Conservation (phyloP, 225 moss, liverwort and hornwort genomes). For the Antitrichia curtipendula region DNA sequence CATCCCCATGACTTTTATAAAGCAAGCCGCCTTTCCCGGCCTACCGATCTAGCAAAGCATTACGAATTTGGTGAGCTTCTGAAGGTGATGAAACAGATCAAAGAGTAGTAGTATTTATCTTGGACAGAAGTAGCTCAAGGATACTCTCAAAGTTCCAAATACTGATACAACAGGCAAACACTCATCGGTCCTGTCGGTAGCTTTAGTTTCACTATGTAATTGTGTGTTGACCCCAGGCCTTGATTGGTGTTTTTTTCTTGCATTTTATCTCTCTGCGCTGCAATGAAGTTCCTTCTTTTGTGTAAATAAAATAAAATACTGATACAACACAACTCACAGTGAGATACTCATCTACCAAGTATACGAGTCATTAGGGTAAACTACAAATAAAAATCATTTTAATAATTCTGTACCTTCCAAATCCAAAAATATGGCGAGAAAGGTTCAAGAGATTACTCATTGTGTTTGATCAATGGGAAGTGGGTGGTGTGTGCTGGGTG, state of each 20-base stretch:
- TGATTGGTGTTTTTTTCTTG: neutral
- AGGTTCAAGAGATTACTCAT: neutral
- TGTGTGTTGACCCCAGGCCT: neutral
- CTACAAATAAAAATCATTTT: neutral
- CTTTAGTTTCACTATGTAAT: neutral
- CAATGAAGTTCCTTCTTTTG: neutral
- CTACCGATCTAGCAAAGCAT: slow-evolving; percentile 26
- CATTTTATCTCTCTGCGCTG: neutral
- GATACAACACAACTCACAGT: neutral
- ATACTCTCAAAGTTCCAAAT: neutral
- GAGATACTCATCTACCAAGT: neutral
- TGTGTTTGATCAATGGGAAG: neutral
- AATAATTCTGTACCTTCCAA: neutral
- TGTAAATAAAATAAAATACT: neutral
- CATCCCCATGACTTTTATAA: slow-evolving; percentile 35
- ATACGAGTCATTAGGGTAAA: neutral
- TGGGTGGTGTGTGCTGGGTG: neutral
- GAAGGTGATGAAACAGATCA: slow-evolving; percentile 31
- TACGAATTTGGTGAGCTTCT: slow-evolving; percentile 50
- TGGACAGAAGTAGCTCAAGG: neutral
- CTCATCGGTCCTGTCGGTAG: neutral
- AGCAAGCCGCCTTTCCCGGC: neutral
- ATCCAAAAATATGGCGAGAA: neutral
- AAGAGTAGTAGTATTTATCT: neutral
- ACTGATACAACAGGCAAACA: neutral